Base-by-base conservation (phyloP, 345 rosid genomes). In the Linum trigynum region DNA sequence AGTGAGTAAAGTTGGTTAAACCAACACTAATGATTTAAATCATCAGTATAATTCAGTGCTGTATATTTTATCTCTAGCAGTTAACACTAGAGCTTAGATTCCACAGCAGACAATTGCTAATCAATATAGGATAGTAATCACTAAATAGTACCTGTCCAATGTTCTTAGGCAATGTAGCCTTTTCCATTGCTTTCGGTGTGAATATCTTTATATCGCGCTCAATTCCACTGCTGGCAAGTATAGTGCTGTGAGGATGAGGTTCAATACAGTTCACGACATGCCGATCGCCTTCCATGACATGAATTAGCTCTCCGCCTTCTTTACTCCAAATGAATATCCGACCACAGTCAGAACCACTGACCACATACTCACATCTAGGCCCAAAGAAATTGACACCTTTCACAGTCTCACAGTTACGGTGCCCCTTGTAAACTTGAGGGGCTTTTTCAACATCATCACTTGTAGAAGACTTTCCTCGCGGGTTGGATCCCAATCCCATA, bases 321-420 rank as follows among this genome's bases (percentile, higher is more conserved):
- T 85, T 94, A 84, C 75, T 86, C 99, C 99, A 94, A 39, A 90
- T 84, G 76, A 94, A 94, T 66, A 90, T 83, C 62, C 89, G 80
- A 38, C 99, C 99, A 77, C 99, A 94, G 72, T 94, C 97, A 41
- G 99, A 94, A 15, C 99, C 99, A 35, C 97, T 94, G 69, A 81
- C 84, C 75, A 94, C 99, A 77, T 88, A 94, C 66, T 94, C 96
- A 43, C 85, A 85, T 70, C 75, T 64, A 7, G 99, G 97, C 70
- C 99, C 99, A 62, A 82, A 86, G 69, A 90, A 94, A 70, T 71
- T 85, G 53, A 90, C 97, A 60, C 92, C 96, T 64, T 94, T 94
- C 51, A 94, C 92, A 0, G 99, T 88, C 77, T 77, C 83, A 67
- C 55, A 14, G 72, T 94, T 94, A 62, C 68, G 78, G 70, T 90